Percentiles rank a stretch among this genome's conserved stretches.
phyloP scores from a whole-genome alignment of 257 asterid species.

The Solanum sitiens region DNA sequence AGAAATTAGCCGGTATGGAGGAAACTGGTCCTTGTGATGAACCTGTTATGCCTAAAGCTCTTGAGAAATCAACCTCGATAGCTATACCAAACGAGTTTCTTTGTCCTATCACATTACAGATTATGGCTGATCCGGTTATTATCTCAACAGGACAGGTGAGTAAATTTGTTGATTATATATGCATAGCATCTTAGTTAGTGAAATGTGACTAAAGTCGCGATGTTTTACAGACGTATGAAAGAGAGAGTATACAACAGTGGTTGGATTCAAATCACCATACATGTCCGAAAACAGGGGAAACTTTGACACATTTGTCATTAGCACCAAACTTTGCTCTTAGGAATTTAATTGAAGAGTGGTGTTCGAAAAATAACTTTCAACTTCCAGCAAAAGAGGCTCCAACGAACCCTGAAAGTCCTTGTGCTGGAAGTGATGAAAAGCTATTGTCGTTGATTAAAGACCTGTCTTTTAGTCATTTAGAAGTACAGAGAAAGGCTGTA shows the following conservation, averaged over 20 bases:
- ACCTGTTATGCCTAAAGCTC: slow-evolving; percentile 12
- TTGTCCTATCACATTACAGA: slow-evolving; percentile 85
- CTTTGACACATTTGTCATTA: slow-evolving; percentile 30
- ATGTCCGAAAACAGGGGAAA: slow-evolving; percentile 79
- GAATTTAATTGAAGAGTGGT: slow-evolving; percentile 69
- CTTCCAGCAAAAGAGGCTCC: slow-evolving; percentile 28
- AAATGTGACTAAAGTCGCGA: neutral
- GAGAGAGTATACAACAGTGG: slow-evolving; percentile 78
- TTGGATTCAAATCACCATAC: slow-evolving; percentile 49
- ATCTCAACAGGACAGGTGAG: slow-evolving; percentile 70
- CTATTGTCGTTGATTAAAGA: slow-evolving; percentile 27
- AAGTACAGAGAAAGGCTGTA: slow-evolving; percentile 60
- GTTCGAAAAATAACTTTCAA: slow-evolving; percentile 43
- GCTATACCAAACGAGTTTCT: slow-evolving; percentile 66
- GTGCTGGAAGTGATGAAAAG: slow-evolving; percentile 4
- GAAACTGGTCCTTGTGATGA: slow-evolving; percentile 18
- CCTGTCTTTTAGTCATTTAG: slow-evolving; percentile 46
- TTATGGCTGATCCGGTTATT: slow-evolving; percentile 89
- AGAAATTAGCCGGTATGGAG: slow-evolving; percentile 40
- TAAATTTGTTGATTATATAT: neutral
- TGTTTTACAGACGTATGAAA: slow-evolving; percentile 61
- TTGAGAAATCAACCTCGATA: slow-evolving; percentile 11
- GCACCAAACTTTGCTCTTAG: slow-evolving; percentile 75
- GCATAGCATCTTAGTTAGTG: neutral
- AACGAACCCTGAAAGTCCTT: neutral